Evolutionary conservation across 2,329 filamentous ascomycete species (phyloP), one percentile per base, ranked within the genome.

Genomic region (Exophiala sp.): DNA sequence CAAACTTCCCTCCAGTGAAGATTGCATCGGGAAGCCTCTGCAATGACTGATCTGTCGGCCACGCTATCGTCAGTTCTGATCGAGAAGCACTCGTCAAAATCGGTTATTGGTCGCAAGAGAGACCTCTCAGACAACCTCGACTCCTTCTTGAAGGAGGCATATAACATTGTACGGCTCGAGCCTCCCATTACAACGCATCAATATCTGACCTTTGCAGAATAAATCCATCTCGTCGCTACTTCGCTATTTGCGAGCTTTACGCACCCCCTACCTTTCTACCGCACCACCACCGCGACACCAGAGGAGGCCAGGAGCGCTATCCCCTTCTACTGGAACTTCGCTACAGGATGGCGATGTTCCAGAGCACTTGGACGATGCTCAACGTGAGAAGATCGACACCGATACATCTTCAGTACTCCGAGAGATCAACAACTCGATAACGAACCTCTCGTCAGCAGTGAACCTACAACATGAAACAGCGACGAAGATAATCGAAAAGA

Each of bases 101-200:
- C 54, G 14, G 34, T 59, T 9, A 20, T 49, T 7, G 20, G 38
- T 14, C 42, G 34, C 29, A 35, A 20, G 24, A 10, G 24, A 40
- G 50, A 53, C n/a, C 53, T 55, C 2, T 43, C 66, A 24, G 62
- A 69, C 53, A 68, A 66, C 2, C 80, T 94, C 47, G 89, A 96
- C 69, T 87, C 88, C 65, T 99, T 97, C 68, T 77, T 97, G 33
- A 91, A 92, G 68, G 92, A 97, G 73, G 94, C 94, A 49, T 94
- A 95, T 73, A 84, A 87, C 68, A 96, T 97, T 71, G 91, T 95
- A 75, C 66, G 80, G 71, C 48, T 50, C 12, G 42, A 36, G 51
- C 40, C 14, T 12, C 42, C 14, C 52, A 47, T 43, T 52, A 51
- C 36, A 39, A 21, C 11, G 38, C 52, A 52, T 52, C 59, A 61